Conservation (phyloP, 2,329 filamentous ascomycete species). For the Lachnellula subtilissima region DNA sequence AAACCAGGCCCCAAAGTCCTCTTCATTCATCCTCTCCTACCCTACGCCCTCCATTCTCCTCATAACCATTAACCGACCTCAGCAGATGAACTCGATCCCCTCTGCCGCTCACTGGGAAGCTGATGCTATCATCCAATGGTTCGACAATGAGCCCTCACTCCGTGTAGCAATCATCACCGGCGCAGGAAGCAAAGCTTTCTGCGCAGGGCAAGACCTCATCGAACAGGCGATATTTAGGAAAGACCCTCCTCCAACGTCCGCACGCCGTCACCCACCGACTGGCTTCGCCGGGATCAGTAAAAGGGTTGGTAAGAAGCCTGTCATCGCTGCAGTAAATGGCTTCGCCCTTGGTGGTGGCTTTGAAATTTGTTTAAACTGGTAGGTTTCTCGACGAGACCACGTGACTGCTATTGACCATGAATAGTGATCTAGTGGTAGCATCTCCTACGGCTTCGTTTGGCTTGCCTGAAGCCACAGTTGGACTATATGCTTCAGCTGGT, state of each 20-base stretch:
- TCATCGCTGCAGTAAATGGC: conserved; percentile 76
- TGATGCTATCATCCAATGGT: conserved; percentile 49
- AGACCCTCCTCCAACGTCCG: conserved; percentile 20
- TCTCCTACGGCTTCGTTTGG: conserved; percentile 56
- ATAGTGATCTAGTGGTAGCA: conserved; percentile 64
- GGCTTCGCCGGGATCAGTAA: conserved; percentile 66
- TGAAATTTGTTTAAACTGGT: conserved; percentile 60
- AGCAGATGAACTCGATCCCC: conserved; percentile 43
- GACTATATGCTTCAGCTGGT: conserved; percentile 67
- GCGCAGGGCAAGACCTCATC: conserved; percentile 59
- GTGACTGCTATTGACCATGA: background rate
- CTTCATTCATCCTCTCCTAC: conserved; percentile 36
- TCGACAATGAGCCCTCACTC: conserved; percentile 54
- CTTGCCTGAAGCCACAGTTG: conserved; percentile 66
- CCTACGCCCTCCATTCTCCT: conserved; percentile 45
- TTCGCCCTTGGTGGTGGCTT: conserved; percentile 70
- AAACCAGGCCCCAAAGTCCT: conserved; percentile 16
- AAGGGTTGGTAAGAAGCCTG: conserved; percentile 64
- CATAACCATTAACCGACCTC: conserved; percentile 48
- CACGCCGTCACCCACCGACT: conserved; percentile 27
- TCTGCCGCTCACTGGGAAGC: conserved; percentile 28
- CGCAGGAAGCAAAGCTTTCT: conserved; percentile 56
- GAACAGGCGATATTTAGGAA: conserved; percentile 52
- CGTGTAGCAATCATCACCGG: conserved; percentile 62
- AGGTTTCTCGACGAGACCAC: background rate